These are phyloP conservation scores for Fraxinus xanthoxyloides DNA, from an alignment of 305 asterid species.

Conservation along the genomic window DNA sequence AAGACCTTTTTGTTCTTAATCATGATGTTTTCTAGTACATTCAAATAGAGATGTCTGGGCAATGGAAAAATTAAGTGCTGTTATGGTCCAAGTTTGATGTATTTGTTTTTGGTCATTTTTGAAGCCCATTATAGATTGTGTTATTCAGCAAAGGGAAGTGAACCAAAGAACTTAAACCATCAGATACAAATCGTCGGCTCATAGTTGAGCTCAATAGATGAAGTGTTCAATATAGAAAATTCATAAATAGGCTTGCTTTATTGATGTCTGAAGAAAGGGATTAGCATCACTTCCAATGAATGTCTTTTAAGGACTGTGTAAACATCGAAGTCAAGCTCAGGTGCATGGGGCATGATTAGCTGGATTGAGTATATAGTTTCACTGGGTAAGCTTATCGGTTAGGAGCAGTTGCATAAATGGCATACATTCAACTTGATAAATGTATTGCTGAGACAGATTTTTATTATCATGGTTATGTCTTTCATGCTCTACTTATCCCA, in stretches of 20 bases:
- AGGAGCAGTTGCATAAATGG: neutral
- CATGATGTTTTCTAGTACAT: neutral
- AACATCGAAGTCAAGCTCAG: neutral
- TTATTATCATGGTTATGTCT: neutral
- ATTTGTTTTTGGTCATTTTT: neutral
- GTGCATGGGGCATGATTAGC: neutral
- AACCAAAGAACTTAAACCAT: neutral
- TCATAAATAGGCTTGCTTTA: neutral
- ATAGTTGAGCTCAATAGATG: neutral
- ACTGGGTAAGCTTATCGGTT: neutral
- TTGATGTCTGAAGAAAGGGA: neutral
- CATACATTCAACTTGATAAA: slow-evolving; percentile 2
- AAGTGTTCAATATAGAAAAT: neutral
- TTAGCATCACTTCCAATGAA: neutral
- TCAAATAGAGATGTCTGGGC: neutral
- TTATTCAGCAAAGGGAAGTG: neutral
- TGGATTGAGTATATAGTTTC: neutral
- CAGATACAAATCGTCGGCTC: neutral
- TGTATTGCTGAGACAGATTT: neutral
- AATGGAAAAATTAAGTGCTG: neutral
- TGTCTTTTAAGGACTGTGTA: neutral
- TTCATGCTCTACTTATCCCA: neutral
- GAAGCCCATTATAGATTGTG: neutral
- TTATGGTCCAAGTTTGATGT: neutral
- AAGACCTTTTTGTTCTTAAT: neutral